Base-by-base conservation (phyloP, 306 rosid species). In the Rosa lucieae region DNA sequence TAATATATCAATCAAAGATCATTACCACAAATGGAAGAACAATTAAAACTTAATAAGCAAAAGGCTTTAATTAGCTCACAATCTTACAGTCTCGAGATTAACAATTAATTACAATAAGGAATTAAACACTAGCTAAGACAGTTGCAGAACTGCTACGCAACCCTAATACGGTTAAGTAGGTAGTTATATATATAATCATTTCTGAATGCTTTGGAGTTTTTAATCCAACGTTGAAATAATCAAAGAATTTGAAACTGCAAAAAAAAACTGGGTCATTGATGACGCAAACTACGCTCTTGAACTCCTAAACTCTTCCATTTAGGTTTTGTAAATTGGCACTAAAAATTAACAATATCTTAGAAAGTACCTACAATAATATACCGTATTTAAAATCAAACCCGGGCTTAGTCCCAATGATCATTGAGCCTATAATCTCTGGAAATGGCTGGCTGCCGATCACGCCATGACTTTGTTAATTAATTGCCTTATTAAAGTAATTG, bases 131-230 rank as follows among this genome's bases (percentile, higher is more conserved):
- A 56, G 46, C 70, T 14, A 65, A 65, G 66, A 67, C 43, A 39
- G 68, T 65, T 73, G 78, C 58, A 32, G 18, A 35, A 58, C 66
- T 14, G 75, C 70, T 75, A 59, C 66, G 84, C 17, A 58, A 48
- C 77, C 84, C 67, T 72, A 68, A 46, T 80, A 80, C 85, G 26
- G 87, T 86, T 84, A 77, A 77, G 80, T 5, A 76, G 81, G 72
- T 81, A 72, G 85, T 76, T 79, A 82, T 46, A 52, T 79, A 82
- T 46, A 52, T 52, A 78, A 72, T 65, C 68, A 72, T 79, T 47
- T 61, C 37, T 11, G 21, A 43, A 72, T 63, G 75, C 39, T 26
- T 72, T 76, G 21, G 35, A 76, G 6, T 48, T 70, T 75, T 84
- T 52, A 76, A 62, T 73, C 72, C 26, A 77, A 37, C n/a, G 8